Percentiles rank a stretch among this genome's conserved stretches.
Evolutionary conservation across 208 protist genomes (phyloP).

Genomic region (Lotmaria passim): DNA sequence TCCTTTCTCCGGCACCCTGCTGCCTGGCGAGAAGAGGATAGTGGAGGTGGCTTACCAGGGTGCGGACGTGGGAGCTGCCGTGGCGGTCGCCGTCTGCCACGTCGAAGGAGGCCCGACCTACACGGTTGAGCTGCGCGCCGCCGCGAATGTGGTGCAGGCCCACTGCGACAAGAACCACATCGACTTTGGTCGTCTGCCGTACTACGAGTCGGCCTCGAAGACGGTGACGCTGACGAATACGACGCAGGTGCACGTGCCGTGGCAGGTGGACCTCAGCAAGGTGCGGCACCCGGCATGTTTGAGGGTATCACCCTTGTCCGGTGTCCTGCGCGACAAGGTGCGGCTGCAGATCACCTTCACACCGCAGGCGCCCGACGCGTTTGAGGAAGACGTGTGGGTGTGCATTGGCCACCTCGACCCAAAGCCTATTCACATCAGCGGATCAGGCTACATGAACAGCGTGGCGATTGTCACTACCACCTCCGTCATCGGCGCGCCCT

Average conservation of each 20-base stretch:
- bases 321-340: constrained; percentile 73
- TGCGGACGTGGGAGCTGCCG: constrained; percentile 15
- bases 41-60: constrained; percentile 92
- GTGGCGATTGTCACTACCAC: constrained; percentile 38
- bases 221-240: constrained; percentile 91
- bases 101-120: constrained; percentile 93
- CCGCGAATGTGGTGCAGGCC: constrained; percentile 78
- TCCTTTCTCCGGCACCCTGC: constrained; percentile 90
- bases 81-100: constrained; percentile 83
- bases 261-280: constrained; percentile 61
- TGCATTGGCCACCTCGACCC: constrained; percentile 95
- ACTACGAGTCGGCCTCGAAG: constrained; percentile 65
- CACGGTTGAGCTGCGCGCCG: constrained; percentile 78
- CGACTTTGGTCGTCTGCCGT: constrained; percentile 92
- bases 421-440: constrained; percentile 78
- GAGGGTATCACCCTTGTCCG: constrained; percentile 75
- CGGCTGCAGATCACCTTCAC: constrained; percentile 77
- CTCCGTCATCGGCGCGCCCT: neutral
- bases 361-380: constrained; percentile 84
- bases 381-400: constrained; percentile 84
- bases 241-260: constrained; percentile 88
- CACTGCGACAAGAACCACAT: constrained; percentile 82
- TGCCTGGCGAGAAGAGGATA: constrained; percentile 70
- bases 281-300: constrained; percentile 64
- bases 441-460: constrained; percentile 75